Evolutionary conservation across 768 basidiomycete genomes (phyloP), one percentile per base, ranked within the genome.

Genomic region (Rubroboletus satanas): DNA sequence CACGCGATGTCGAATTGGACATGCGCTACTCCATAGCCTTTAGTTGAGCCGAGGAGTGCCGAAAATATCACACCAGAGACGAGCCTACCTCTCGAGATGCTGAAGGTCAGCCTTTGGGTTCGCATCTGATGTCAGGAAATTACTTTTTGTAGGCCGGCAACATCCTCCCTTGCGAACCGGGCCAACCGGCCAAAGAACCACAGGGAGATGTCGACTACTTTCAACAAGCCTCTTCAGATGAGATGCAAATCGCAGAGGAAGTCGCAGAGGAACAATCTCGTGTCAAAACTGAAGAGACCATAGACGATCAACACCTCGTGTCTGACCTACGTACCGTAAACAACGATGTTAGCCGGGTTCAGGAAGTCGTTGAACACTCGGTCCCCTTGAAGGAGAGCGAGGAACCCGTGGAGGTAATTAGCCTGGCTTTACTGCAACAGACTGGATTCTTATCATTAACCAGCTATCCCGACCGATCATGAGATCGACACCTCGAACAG

Each of bases 191-290:
- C 42, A 68, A 70, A 60, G 73, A 72, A 7, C 68, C 72, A 11
- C 71, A 69, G 70, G 69, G 67, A 45, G 58, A 61, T 32, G 49
- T 59, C 32, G 59, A 59, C 37, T 65, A 68, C 33, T 45, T 57
- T 23, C 57, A 50, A 36, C 42, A 44, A 23, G 38, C 18, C n/a
- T 2, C 14, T 15, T 52, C 54, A 26, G 33, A 48, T 17, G 32
- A 26, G 37, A 52, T 38, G 17, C 56, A 55, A 29, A 32, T 26
- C 5, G 15, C 36, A 28, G 32, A 57, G 18, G 52, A 47, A 17
- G 35, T 26, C 5, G 15, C 36, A 28, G 29, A 56, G 18, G 52
- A 47, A 17, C 38, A 36, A 12, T 14, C 33, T 14, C 15, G 33
- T 35, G 29, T 49, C 31, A 47, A 64, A 28, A 33, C 10, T 1